Evolutionary conservation across 192 early-diverging fungal species (phyloP).

Genomic region (Obelidium mucronatum): DNA sequence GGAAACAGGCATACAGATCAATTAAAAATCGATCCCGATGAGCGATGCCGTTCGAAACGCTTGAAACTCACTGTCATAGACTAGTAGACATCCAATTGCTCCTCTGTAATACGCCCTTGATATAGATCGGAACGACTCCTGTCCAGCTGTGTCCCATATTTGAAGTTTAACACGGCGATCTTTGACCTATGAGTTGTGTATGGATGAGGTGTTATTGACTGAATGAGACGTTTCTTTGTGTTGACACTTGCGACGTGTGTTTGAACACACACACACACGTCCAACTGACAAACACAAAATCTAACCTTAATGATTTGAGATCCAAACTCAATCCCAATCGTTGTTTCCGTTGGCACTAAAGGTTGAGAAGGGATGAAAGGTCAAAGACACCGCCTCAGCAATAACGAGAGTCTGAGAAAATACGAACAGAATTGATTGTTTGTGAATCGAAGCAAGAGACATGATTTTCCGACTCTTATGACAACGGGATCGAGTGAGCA

Average conservation of each 20-base stretch:
- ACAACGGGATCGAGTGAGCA: background rate
- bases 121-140: constrained; percentile 52
- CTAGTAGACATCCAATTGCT: constrained; percentile 46
- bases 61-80: constrained; percentile 49
- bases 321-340: constrained; percentile 53
- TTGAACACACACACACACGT: too few species aligned
- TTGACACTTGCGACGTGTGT: too few species aligned
- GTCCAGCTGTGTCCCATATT: constrained; percentile 91
- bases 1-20: background rate
- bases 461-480: constrained; percentile 52
- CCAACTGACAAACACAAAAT: background rate
- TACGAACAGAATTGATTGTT: constrained; percentile 43
- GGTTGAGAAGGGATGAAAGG: background rate
- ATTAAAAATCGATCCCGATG: too few species aligned
- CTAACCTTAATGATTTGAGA: constrained; percentile 41
- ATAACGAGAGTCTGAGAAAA: background rate
- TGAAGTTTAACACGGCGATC: constrained; percentile 89
- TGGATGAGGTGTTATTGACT: too few species aligned
- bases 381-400: constrained; percentile 3
- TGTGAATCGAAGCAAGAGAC: constrained; percentile 51
- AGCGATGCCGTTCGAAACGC: too few species aligned
- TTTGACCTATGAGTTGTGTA: constrained; percentile 59
- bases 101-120: constrained; percentile 53
- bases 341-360: constrained; percentile 46
- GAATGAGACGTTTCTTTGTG: too few species aligned